phyloP scores from a whole-genome alignment of 2,329 filamentous ascomycete genomes.

The Fusarium sp. region DNA sequence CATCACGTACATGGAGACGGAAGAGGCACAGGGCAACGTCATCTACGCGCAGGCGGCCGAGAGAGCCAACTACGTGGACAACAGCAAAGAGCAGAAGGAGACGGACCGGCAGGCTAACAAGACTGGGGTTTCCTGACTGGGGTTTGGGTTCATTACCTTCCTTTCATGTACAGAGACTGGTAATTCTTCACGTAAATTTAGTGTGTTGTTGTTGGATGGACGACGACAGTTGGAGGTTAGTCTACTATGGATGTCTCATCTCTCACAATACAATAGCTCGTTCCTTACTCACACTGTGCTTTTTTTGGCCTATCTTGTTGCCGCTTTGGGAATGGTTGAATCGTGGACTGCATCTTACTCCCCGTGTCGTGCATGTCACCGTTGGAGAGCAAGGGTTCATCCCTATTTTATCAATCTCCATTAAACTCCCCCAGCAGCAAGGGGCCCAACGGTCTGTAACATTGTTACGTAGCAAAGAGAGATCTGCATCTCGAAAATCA shows the following conservation, averaged over 20 bases:
- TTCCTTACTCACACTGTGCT: slow-evolving; percentile 27
- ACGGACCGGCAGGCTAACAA: not conserved
- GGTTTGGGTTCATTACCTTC: not conserved
- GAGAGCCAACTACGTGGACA: slow-evolving; percentile 25
- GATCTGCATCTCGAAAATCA: not conserved
- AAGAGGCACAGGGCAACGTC: slow-evolving; percentile 43
- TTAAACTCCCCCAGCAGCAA: not conserved
- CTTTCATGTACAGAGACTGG: not conserved
- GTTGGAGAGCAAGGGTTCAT: not conserved
- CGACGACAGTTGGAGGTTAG: not conserved
- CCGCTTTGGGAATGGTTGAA: slow-evolving; percentile 5
- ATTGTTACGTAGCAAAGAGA: not conserved
- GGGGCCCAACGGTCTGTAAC: not conserved
- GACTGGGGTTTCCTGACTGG: slow-evolving; percentile 6
- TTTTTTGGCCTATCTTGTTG: slow-evolving; percentile 37
- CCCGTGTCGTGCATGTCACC: not conserved
- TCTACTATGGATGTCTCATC: not conserved
- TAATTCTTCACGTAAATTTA: not conserved
- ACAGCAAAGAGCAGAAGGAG: slow-evolving; percentile 15
- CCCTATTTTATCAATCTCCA: not conserved
- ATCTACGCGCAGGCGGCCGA: slow-evolving; percentile 38
- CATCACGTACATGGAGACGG: slow-evolving; percentile 49
- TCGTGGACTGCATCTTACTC: not conserved
- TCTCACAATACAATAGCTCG: slow-evolving; percentile 3
- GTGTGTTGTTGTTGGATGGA: not conserved